Evolutionary conservation across 371 early-diverging fungal species (phyloP).

Genomic region (Sporodiniella umbellata): DNA sequence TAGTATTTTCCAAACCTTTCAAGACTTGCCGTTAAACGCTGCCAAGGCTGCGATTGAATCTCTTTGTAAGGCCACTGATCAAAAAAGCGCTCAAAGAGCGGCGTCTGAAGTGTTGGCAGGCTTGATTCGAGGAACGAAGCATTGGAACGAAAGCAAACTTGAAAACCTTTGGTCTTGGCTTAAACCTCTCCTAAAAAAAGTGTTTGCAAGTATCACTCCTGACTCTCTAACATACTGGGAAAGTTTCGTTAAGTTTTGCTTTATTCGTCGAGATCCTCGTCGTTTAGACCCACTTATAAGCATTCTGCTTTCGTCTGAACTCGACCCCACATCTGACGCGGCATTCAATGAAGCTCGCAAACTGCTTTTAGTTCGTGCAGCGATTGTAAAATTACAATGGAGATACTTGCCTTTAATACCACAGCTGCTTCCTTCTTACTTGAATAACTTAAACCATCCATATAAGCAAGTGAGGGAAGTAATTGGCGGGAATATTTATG

Average conservation of each 20-base stretch:
- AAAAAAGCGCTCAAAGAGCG: conserved; percentile 76
- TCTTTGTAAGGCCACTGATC: conserved; percentile 51
- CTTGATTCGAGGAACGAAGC: conserved; percentile 80
- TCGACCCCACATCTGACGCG: conserved; percentile 76
- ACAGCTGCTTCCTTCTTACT: conserved; percentile 47
- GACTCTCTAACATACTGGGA: conserved; percentile 80
- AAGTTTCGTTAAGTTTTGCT: conserved; percentile 51
- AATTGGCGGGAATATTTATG: conserved; percentile 70
- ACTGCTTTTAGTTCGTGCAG: conserved; percentile 57
- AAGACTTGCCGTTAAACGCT: conserved; percentile 51
- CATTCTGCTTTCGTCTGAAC: conserved; percentile 56
- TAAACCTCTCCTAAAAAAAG: conserved; percentile 46
- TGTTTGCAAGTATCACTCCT: conserved; percentile 57
- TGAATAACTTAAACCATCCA: conserved; percentile 67
- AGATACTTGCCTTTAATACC: conserved; percentile 50
- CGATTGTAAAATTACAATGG: conserved; percentile 68
- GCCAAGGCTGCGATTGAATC: conserved; percentile 49
- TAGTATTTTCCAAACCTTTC: conserved; percentile 67
- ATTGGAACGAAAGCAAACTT: conserved; percentile 61
- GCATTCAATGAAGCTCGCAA: conserved; percentile 84
- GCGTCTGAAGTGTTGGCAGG: conserved; percentile 79
- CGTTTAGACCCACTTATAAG: conserved; percentile 71
- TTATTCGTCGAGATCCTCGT: conserved; percentile 77
- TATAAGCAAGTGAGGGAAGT: conserved; percentile 88
- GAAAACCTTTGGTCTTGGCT: conserved; percentile 64